Evolutionary conservation across 2,329 filamentous ascomycete genomes (phyloP).

Genomic region (Tolypocladium tropicale): DNA sequence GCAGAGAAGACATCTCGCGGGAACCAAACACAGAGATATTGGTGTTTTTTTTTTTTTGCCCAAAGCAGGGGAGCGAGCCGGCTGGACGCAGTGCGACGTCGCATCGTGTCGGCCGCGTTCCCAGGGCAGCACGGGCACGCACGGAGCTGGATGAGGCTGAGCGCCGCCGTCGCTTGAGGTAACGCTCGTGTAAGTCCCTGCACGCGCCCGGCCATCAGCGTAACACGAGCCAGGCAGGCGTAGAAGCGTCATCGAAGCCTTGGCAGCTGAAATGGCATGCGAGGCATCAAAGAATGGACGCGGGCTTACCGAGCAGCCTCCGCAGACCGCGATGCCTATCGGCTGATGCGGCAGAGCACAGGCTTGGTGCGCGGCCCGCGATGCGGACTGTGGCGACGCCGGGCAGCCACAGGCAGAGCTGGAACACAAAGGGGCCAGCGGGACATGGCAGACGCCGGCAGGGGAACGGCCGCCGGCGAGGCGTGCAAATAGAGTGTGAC

Average conservation of each 20-base stretch:
- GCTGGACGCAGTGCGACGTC: background rate
- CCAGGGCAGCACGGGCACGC: background rate
- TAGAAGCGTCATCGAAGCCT: background rate
- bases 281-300: background rate
- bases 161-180: background rate
- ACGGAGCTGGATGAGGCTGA: slow-evolving; percentile 1
- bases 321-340: background rate
- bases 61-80: too few relatives aligned
- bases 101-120: background rate
- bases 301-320: background rate
- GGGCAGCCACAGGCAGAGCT: background rate
- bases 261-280: slow-evolving; percentile 3
- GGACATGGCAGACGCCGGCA: background rate
- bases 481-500: background rate
- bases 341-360: background rate
- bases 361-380: background rate
- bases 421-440: background rate
- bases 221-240: background rate
- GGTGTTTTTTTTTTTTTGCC: too few relatives aligned
- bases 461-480: background rate
- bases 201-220: background rate
- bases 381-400: background rate
- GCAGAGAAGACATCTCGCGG: background rate
- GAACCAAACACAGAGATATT: background rate
- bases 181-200: background rate